Evolutionary conservation across 2,329 filamentous ascomycete species (phyloP).

Genomic region (Aspergillus jensenii): DNA sequence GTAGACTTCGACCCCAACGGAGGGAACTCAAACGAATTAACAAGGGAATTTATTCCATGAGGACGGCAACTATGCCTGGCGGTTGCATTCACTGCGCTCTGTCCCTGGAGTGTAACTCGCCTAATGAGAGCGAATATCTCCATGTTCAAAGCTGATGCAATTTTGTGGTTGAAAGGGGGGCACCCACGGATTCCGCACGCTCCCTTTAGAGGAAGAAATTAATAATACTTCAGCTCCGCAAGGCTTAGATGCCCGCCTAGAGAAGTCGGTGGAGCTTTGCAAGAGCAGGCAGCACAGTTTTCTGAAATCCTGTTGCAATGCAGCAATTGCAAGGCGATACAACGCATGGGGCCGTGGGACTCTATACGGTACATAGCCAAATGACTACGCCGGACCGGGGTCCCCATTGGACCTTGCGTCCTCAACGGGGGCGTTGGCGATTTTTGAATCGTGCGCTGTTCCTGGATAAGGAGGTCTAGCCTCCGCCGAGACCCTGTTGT

Average conservation of each 20-base stretch:
- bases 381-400: neutral
- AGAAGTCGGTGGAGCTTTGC: neutral
- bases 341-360: neutral
- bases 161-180: neutral
- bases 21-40: too few relatives aligned
- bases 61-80: neutral
- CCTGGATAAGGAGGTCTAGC: neutral
- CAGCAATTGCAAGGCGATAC: neutral
- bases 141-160: neutral
- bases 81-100: neutral
- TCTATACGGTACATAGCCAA: neutral
- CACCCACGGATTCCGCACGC: neutral
- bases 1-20: neutral
- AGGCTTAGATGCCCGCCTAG: neutral
- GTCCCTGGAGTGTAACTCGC: neutral
- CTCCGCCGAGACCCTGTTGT: neutral
- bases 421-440: neutral
- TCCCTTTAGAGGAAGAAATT: neutral
- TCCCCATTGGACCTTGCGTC: neutral
- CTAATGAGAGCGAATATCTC: neutral
- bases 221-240: neutral
- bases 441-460: neutral
- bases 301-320: neutral
- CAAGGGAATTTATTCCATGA: neutral
- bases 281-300: slow-evolving; percentile 11